phyloP scores from a whole-genome alignment of 495 filamentous ascomycete species.

The Clavariopsis aquatica region DNA sequence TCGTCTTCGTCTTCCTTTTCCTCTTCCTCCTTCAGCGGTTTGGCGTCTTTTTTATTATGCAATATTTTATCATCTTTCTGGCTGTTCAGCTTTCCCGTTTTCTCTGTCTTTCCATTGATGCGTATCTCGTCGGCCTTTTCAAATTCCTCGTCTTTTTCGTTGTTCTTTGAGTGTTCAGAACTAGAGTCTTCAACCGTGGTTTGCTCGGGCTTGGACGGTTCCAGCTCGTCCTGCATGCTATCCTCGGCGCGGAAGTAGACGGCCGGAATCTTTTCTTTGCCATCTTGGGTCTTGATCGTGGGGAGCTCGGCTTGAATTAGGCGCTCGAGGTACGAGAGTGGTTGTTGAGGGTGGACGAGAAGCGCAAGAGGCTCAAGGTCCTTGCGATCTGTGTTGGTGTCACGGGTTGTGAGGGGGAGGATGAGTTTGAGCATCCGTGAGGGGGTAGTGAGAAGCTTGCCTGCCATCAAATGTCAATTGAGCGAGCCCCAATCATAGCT shows the following conservation, averaged over 20 bases:
- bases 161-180: conserved; percentile 28
- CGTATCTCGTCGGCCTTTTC: conserved; percentile 49
- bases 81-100: conserved; percentile 50
- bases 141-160: conserved; percentile 44
- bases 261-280: conserved; percentile 61
- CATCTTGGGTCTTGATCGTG: conserved; percentile 57
- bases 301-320: conserved; percentile 89
- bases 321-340: conserved; percentile 86
- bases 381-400: conserved; percentile 60
- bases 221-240: conserved; percentile 61
- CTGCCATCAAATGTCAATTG: too few species aligned
- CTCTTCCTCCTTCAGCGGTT: not conserved
- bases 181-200: conserved; percentile 42
- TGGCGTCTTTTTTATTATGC: not conserved
- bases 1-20: not conserved
- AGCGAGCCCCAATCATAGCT: too few species aligned
- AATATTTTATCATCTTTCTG: too few species aligned
- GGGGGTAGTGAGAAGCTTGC: conserved; percentile 87
- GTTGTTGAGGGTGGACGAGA: conserved; percentile 88
- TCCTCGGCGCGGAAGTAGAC: conserved; percentile 83
- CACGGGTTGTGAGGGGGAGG: conserved; percentile 68
- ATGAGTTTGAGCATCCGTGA: conserved; percentile 87
- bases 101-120: conserved; percentile 53
- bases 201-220: conserved; percentile 39
- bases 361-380: conserved; percentile 82